Base-by-base conservation (phyloP, 305 asterid species). In the Salvia sclarea region DNA sequence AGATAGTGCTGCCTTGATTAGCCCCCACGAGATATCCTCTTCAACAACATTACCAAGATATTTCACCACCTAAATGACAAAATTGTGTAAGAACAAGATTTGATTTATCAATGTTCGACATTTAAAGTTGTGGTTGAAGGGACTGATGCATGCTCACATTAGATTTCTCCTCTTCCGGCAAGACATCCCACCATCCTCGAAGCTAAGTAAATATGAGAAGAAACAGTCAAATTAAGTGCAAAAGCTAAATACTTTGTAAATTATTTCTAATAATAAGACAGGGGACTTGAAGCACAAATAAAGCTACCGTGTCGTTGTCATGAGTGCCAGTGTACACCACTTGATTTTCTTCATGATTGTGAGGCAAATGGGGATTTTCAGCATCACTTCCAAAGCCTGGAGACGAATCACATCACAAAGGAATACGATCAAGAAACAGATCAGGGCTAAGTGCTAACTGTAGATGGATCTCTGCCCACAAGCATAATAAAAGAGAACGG, bases 301-400 rank as follows among this genome's bases (percentile, higher is more conserved):
- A 24, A 45, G 58, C 30, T 83, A 94, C 98, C 58, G 98, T 94
- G 83, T 94, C 98, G 79, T 94, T 94, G 78, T 94, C 98, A 66
- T 94, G 98, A 61, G 98, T 94, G 59, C 98, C 98, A 59, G 97
- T 91, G 78, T 94, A 94, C 69, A 94, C 98, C 44, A 91, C 98
- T 87, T 94, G 97, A 75, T 94, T 94, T 62, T 44, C 70, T 82
- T 94, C 98, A 67, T 91, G 98, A 79, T 91, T 94, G 80, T 94
- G 98, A 76, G 92, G 95, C 73, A 89, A 78, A 75, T 94, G 98
- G 55, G 98, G 97, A 81, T 91, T 94, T 80, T 81, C 96, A 50
- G 98, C 91, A 69, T 94, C 97, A 81, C 96, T 91, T 69, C 98
- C 98, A 69, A 94, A 94, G 62, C 93, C 98, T 94, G 72, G 69